These are phyloP conservation scores for Pisolithus albus DNA, from an alignment of 768 basidiomycete genomes.

Conservation along the genomic window DNA sequence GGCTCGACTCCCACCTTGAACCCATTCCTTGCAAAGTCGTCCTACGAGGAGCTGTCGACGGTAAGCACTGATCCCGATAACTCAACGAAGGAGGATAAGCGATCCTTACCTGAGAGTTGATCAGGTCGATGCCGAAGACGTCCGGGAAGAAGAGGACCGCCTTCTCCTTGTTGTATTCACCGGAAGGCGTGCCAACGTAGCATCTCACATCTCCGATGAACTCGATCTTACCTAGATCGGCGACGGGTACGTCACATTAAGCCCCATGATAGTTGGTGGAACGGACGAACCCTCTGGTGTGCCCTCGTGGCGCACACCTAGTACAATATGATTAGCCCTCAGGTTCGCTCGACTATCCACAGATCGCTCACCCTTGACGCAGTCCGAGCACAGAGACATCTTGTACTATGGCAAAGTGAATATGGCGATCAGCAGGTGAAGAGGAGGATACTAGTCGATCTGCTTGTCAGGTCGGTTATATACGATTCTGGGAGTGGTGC, in stretches of 20 bases:
- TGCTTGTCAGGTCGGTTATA: no score
- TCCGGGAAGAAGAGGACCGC: conserved; percentile 50
- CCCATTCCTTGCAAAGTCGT: conserved; percentile 35
- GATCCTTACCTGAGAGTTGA: conserved; percentile 39
- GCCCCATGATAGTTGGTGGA: background rate
- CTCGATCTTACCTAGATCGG: conserved; percentile 38
- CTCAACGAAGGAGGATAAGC: background rate
- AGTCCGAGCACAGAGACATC: conserved; percentile 54
- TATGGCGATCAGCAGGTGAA: background rate
- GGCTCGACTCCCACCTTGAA: conserved; percentile 20
- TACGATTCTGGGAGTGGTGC: no score
- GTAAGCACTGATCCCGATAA: background rate
- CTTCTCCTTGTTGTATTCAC: conserved; percentile 48
- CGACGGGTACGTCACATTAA: background rate
- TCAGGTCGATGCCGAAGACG: conserved; percentile 42
- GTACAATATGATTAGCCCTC: background rate
- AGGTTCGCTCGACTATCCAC: background rate
- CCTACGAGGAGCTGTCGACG: conserved; percentile 24
- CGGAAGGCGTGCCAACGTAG: conserved; percentile 49
- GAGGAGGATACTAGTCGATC: no score
- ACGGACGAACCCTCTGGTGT: conserved; percentile 25
- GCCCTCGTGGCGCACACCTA: conserved; percentile 44
- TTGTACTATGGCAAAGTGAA: background rate
- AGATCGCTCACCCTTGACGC: conserved; percentile 39
- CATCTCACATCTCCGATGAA: conserved; percentile 40